Evolutionary conservation across 352 stramenopile species (phyloP).

Genomic region (Pythium utonaiense): DNA sequence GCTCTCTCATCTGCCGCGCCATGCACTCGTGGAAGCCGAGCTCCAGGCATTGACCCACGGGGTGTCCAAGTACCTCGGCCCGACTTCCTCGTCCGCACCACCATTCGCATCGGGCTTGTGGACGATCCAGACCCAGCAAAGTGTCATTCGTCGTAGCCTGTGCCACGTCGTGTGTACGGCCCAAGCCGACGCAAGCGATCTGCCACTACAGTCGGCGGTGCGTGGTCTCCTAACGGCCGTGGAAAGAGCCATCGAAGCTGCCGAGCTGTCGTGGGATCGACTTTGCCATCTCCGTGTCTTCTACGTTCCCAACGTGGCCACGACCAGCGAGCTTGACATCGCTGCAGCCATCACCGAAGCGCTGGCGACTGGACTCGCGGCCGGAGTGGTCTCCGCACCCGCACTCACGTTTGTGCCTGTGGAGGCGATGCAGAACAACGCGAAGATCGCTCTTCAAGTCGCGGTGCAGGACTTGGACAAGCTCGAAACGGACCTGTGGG

Average conservation of each 20-base stretch:
- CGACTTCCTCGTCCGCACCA: slow-evolving; percentile 15
- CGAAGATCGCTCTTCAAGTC: slow-evolving; percentile 52
- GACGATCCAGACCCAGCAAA: slow-evolving; percentile 31
- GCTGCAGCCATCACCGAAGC: slow-evolving; percentile 18
- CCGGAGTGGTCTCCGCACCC: slow-evolving; percentile 16
- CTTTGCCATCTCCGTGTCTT: slow-evolving; percentile 71
- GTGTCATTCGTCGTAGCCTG: slow-evolving; percentile 40
- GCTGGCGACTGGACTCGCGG: not conserved
- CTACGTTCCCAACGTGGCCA: slow-evolving; percentile 45
- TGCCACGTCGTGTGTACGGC: slow-evolving; percentile 45
- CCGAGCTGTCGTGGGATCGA: slow-evolving; percentile 51
- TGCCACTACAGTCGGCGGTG: slow-evolving; percentile 26
- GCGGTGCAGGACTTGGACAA: slow-evolving; percentile 78
- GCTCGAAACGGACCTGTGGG: slow-evolving; percentile 81
- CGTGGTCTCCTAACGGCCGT: slow-evolving; percentile 30
- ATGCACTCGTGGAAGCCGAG: slow-evolving; percentile 74
- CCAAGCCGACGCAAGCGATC: not conserved
- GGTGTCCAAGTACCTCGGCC: slow-evolving; percentile 48
- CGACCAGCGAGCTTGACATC: slow-evolving; percentile 43
- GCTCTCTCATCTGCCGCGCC: slow-evolving; percentile 62
- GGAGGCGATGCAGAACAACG: slow-evolving; percentile 47
- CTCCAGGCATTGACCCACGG: slow-evolving; percentile 70
- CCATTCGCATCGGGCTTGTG: slow-evolving; percentile 9
- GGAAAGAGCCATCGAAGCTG: slow-evolving; percentile 24
- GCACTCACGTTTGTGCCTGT: slow-evolving; percentile 78